A percentile compares a stretch with the other conserved stretches of the same genome.
phyloP scores from a whole-genome alignment of 1,284 basidiomycete species.

The Quambalaria eucalypti region DNA sequence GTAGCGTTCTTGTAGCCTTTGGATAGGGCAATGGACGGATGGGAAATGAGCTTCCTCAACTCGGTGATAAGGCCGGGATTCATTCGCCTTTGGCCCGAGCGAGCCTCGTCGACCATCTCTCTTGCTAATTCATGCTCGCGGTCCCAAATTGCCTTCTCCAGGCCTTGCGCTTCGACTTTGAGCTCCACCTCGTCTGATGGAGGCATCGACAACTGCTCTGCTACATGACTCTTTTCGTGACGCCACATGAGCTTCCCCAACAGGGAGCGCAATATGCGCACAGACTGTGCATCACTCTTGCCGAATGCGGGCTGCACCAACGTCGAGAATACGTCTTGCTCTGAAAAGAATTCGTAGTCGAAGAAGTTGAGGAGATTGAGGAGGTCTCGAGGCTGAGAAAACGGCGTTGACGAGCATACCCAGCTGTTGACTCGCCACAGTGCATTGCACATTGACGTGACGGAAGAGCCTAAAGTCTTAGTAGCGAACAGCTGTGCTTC shows the following conservation, averaged over 20 bases:
- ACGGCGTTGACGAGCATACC: slow-evolving; percentile 27
- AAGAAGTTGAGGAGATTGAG: slow-evolving; percentile 24
- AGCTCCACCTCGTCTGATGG: slow-evolving; percentile 16
- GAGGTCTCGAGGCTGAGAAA: slow-evolving; percentile 22
- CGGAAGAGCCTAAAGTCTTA: slow-evolving; percentile 6
- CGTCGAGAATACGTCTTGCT: slow-evolving; percentile 16
- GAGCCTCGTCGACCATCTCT: slow-evolving; percentile 3
- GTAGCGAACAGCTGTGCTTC: slow-evolving; percentile 27
- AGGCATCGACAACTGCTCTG: slow-evolving; percentile 20
- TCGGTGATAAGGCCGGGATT: background rate
- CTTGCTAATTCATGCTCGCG: slow-evolving; percentile 19
- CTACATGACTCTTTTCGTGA: slow-evolving; percentile 23
- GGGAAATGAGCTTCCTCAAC: slow-evolving; percentile 24
- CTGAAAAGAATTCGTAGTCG: slow-evolving; percentile 21
- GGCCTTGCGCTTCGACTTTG: slow-evolving; percentile 3
- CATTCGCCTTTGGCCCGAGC: background rate
- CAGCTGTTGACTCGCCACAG: slow-evolving; percentile 30
- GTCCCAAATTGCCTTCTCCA: slow-evolving; percentile 28
- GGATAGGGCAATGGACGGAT: slow-evolving; percentile 24
- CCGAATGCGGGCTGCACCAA: slow-evolving; percentile 21
- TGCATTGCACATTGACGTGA: slow-evolving; percentile 24
- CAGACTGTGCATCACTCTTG: slow-evolving; percentile 18
- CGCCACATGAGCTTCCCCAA: slow-evolving; percentile 25
- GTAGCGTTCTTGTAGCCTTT: slow-evolving; percentile 16
- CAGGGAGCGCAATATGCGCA: slow-evolving; percentile 16